These are phyloP conservation scores for Xylariaceae sp. DNA, from an alignment of 2,329 filamentous ascomycete genomes.

Conservation along the genomic window DNA sequence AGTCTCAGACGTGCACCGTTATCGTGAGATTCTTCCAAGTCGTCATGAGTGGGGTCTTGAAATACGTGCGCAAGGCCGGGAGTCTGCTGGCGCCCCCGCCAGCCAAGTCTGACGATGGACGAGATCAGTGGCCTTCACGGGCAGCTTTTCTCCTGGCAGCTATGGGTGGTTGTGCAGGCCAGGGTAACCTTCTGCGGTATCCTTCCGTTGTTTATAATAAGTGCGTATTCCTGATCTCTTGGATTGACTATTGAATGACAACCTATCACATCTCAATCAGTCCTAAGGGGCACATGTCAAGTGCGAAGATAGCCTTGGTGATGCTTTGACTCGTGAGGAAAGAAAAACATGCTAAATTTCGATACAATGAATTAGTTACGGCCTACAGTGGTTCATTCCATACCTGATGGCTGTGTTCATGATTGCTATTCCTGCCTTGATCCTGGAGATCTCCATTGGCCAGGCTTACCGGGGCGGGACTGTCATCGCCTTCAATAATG, in stretches of 20 bases:
- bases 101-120: conserved; percentile 33
- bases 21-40: no score
- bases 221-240: no score
- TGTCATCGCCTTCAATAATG: conserved; percentile 50
- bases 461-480: conserved; percentile 55
- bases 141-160: conserved; percentile 52
- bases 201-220: conserved; percentile 58
- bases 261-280: no score
- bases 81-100: conserved; percentile 32
- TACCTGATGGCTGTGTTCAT: conserved; percentile 52
- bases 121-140: conserved; percentile 52
- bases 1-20: no score
- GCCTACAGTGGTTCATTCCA: conserved; percentile 57
- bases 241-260: no score
- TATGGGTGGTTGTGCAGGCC: conserved; percentile 55
- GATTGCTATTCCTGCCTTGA: conserved; percentile 51
- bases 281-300: no score
- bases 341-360: no score
- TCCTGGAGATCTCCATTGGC: conserved; percentile 65
- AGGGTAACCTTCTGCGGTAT: conserved; percentile 55
- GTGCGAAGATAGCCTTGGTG: no score
- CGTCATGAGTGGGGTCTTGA: no score
- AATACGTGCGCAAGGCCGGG: conserved; percentile 19
- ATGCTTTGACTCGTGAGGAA: no score
- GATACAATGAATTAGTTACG: conserved; percentile 23